Conservation (phyloP, 495 filamentous ascomycete species). For the Aspergillus campestris region DNA sequence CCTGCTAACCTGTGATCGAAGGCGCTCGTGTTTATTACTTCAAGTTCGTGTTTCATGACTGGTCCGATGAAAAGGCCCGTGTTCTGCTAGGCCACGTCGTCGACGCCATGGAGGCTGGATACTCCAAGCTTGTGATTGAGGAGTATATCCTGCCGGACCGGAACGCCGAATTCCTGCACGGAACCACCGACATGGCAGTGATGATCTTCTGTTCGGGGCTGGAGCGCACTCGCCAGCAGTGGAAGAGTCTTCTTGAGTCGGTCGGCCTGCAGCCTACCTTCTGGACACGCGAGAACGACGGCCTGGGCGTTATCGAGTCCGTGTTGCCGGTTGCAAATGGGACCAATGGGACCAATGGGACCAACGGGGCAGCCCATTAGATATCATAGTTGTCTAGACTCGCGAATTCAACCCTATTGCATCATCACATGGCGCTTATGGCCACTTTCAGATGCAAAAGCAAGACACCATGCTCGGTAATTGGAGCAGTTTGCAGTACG, state of each 20-base stretch:
- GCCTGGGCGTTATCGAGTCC: conserved; percentile 37
- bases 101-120: conserved; percentile 32
- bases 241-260: conserved; percentile 26
- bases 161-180: conserved; percentile 2
- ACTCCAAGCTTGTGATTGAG: conserved; percentile 33
- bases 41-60: conserved; percentile 41
- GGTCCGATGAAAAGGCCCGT: conserved; percentile 32
- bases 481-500: too few relatives aligned
- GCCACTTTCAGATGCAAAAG: too few relatives aligned
- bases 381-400: too few relatives aligned
- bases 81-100: conserved; percentile 27
- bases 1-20: conserved; percentile 1
- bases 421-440: too few relatives aligned
- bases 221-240: conserved; percentile 34
- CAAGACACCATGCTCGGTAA: too few relatives aligned
- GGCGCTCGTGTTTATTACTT: conserved; percentile 40
- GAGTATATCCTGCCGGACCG: conserved; percentile 26
- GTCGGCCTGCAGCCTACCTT: conserved; percentile 26
- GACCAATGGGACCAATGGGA: too few relatives aligned
- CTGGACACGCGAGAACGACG: conserved; percentile 20
- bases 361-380: too few relatives aligned
- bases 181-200: conserved; percentile 30
- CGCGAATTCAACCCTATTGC: too few relatives aligned
- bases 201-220: conserved; percentile 28
- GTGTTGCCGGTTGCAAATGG: conserved; percentile 6